Evolutionary conservation across 768 basidiomycete genomes (phyloP).

Genomic region (Terana coerulea): DNA sequence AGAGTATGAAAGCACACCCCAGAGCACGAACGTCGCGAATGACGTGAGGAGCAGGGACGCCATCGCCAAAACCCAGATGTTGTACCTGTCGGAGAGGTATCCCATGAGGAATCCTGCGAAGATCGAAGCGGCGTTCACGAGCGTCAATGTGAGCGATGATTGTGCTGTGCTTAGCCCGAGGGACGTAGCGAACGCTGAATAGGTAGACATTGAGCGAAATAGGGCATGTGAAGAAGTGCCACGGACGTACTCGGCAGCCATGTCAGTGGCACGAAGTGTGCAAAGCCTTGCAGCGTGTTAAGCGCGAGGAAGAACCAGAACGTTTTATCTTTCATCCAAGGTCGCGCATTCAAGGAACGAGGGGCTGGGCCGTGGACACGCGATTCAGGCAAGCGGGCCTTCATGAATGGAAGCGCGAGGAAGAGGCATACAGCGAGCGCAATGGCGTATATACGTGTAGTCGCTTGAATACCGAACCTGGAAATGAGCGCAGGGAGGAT

Average conservation of each 20-base stretch:
- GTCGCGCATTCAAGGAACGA: slow-evolving; percentile 6
- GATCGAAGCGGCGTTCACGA: slow-evolving; percentile 19
- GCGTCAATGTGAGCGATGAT: slow-evolving; percentile 18
- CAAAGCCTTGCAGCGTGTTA: slow-evolving; percentile 24
- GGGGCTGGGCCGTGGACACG: slow-evolving; percentile 21
- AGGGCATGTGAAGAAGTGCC: neutral
- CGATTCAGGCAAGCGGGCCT: slow-evolving; percentile 24
- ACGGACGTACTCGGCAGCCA: slow-evolving; percentile 27
- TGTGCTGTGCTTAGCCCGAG: slow-evolving; percentile 11
- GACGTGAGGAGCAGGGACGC: slow-evolving; percentile 20
- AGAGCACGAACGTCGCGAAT: slow-evolving; percentile 28
- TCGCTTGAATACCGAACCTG: slow-evolving; percentile 19
- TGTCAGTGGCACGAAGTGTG: slow-evolving; percentile 21
- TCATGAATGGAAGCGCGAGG: slow-evolving; percentile 25
- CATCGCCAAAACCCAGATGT: slow-evolving; percentile 20
- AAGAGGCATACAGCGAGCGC: slow-evolving; percentile 18
- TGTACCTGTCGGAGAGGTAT: slow-evolving; percentile 17
- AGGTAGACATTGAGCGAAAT: neutral
- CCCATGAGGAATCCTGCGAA: slow-evolving; percentile 17
- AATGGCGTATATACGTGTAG: slow-evolving; percentile 26
- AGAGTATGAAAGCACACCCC: slow-evolving; percentile 25
- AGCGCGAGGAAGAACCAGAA: slow-evolving; percentile 26
- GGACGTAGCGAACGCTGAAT: slow-evolving; percentile 19
- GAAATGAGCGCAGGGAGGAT: slow-evolving; percentile 24
- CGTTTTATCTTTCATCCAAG: slow-evolving; percentile 20